Base-by-base conservation (phyloP, 2,329 filamentous ascomycete species). In the Trichophyton benhamiae region DNA sequence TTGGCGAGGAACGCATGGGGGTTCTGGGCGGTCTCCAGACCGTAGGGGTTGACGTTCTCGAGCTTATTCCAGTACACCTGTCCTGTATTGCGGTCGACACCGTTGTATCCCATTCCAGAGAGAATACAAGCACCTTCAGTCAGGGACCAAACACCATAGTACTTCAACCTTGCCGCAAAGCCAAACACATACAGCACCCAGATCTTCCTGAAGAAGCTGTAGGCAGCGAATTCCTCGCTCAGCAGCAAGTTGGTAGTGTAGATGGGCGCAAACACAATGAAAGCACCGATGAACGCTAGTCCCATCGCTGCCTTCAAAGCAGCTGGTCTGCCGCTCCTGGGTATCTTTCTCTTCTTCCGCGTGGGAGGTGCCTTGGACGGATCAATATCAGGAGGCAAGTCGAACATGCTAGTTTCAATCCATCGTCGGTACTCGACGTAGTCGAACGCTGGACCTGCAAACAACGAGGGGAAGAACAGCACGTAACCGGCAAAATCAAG, bases 71-170 rank as follows among this genome's bases (percentile, higher is more conserved):
- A 99, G 63, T 86, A 88, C 1, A 95, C 86, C 70, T 88, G 90
- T 62, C 89, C 91, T 0, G 89, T 92, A 60, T 83, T 82, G 2
- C 88, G 84, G 70, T 99, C 91, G 17, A 99, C 80, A 36, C 94
- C 92, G 69, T 96, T 96, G 76, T 94, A 99, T 49, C 94, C 94
- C 66, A 99, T 83, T 3, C 94, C 94, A 7, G 90, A 87, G 17
- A 99, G 82, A 65, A 99, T 96, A 71, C 94, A 99, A 17, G 92
- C 86, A 17, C 94, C 94, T 74, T 99, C 94, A 0, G 92, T 91
- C 67, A 99, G 76, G 44, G 84, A 86, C 94, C 94, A 99, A 3
- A 96, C 91, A 41, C 91, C 94, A 69, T 99, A 99, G 77, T 96
- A 99, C 77, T 99, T 99, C 69, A 89, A 83, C 22, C 94, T 85